These are phyloP conservation scores for Cyclotella distinguenda DNA, from an alignment of 108 stramenopile species.

Conservation along the genomic window DNA sequence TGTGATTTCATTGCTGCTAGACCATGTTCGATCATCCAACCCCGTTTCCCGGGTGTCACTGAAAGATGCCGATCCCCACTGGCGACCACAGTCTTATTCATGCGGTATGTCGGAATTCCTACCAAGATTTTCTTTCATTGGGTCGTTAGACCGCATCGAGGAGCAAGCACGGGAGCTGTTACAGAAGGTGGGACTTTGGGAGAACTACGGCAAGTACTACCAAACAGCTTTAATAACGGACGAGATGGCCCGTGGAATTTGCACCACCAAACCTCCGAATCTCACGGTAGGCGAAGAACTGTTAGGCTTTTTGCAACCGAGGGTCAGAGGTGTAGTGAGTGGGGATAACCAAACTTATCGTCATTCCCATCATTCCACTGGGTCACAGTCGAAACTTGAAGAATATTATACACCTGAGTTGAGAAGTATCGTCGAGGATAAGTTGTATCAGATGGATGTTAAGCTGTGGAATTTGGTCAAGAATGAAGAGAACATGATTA, in stretches of 20 bases:
- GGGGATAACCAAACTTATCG: not conserved
- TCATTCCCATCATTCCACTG: constrained; percentile 26
- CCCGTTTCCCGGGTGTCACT: not conserved
- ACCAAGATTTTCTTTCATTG: constrained; percentile 47
- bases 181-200: constrained; percentile 53
- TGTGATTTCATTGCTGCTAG: not conserved
- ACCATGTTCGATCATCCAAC: not conserved
- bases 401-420: constrained; percentile 22
- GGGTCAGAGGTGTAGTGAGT: not conserved
- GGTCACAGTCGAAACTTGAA: constrained; percentile 26
- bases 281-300: constrained; percentile 9
- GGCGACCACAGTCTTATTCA: constrained; percentile 40
- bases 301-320: constrained; percentile 27
- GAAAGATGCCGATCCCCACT: constrained; percentile 42
- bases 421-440: constrained; percentile 1
- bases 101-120: constrained; percentile 46
- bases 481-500: constrained; percentile 4
- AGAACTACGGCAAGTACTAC: constrained; percentile 37
- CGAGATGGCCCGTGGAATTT: not conserved
- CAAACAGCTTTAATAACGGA: not conserved
- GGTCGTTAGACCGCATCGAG: constrained; percentile 38
- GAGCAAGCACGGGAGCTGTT: constrained; percentile 40
- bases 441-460: constrained; percentile 28
- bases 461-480: constrained; percentile 27
- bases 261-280: constrained; percentile 6